Evolutionary conservation across 371 early-diverging fungal genomes (phyloP).

Genomic region (Mortierella sp.): DNA sequence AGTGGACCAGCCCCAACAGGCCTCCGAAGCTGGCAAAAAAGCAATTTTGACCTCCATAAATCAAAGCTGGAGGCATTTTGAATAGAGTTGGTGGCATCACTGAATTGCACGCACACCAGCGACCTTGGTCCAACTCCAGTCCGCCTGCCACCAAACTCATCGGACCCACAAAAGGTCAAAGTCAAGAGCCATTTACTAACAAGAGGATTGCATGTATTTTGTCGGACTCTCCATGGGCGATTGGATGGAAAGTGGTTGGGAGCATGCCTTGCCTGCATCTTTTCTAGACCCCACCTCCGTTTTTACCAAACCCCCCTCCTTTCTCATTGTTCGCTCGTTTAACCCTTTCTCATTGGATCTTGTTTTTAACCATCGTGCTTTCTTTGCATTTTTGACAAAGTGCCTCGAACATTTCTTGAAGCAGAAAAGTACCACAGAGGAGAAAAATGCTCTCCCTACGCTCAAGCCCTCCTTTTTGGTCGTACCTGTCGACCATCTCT

Average conservation of each 20-base stretch:
- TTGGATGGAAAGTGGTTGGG: too few species aligned
- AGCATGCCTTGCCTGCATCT: not conserved
- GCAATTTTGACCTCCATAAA: too few species aligned
- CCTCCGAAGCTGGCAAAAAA: too few species aligned
- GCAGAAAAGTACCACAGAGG: not conserved
- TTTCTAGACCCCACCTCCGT: not conserved
- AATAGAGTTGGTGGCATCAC: not conserved
- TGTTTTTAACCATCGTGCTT: not conserved
- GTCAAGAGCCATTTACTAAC: not conserved
- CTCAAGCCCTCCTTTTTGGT: not conserved
- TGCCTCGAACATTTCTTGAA: conserved; percentile 10
- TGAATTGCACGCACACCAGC: too few species aligned
- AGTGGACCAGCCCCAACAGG: too few species aligned
- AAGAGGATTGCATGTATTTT: too few species aligned
- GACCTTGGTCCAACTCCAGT: too few species aligned
- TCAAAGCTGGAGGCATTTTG: too few species aligned
- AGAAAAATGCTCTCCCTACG: not conserved
- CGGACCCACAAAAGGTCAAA: not conserved
- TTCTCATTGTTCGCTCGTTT: not conserved
- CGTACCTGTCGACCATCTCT: not conserved
- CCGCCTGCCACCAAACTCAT: too few species aligned
- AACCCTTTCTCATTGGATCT: not conserved
- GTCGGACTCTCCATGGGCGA: not conserved
- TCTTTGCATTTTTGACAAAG: not conserved
- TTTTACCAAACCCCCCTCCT: not conserved